Base-by-base conservation (phyloP, 805 yeast genomes). In the Candida silvicultrix region DNA sequence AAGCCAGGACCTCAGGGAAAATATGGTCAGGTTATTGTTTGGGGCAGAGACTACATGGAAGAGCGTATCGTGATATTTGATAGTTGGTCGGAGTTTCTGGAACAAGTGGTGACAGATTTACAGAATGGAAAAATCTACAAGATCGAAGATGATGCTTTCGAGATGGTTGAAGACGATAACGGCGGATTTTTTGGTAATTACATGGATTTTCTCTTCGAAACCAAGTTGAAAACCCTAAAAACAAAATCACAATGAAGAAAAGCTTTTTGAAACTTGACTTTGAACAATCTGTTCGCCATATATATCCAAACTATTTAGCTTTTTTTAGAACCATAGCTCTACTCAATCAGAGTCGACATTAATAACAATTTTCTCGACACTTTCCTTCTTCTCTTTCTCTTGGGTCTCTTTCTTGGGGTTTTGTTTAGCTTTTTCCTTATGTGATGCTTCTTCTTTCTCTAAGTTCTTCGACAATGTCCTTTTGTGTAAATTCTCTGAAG, bases 401-500 rank as follows among this genome's bases (percentile, higher is more conserved):
- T 15, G 14, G 4, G 15, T 21, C 5, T 34, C 21, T 18, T 34
- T 34, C 14, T 34, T 34, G 22, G 2, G 22, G 3, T 10, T 7
- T 34, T 18, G 21, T 34, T 18, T 34, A 18, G 14, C 18, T 2
- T 5, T 20, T 37, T 37, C 39, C 9, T 11, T 12, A 20, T 37
- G 25, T 10, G 14, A 20, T 3, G 25, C 23, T 21, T 37, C 39
- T 20, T 37, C 39, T 15, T 20, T 37, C 12, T 37, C 39, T 6
- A 37, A 20, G 14, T 37, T 37, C 12, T 37, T 37, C 6, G 39
- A 37, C 11, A 37, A 15, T 4, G 39, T 49, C 32, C 61, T 38
- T 38, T 55, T 55, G 5, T 49, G 34, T 11, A 57, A 20, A 16
- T 41, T 50, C 6, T 54, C 59, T 15, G 55, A 50, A 3, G 61